Base-by-base conservation (phyloP, 1,139 yeast species). In the Candida tropicalis region DNA sequence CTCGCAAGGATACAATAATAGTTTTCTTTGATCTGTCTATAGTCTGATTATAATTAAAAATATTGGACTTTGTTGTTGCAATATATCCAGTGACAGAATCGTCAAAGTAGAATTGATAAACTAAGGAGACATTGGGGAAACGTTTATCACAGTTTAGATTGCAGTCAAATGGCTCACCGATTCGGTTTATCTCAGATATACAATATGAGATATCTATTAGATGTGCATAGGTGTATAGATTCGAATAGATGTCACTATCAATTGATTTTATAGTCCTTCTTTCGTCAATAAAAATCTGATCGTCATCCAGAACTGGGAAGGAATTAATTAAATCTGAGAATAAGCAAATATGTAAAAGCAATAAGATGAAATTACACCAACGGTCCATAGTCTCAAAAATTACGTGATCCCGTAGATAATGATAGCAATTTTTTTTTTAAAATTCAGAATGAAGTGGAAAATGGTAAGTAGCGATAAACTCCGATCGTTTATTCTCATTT, bases 161-260 rank as follows among this genome's bases (percentile, higher is more conserved):
- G 52, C 82, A 77, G n/a, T 59, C 49, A 48, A 77, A 77, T 0
- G 82, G 82, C 22, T 58, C 55, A 2, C 59, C 54, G 6, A 77
- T 67, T 5, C 56, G 55, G 3, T 65, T 56, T 1, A 65, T 47
- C 2, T 63, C 57, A 2, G 77, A 70, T 1, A 77, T 65, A 49
- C 82, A 77, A 49, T 77, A 77, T 9, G 80, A 62, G 17, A 75
- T 73, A 46, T 76, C 81, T 35, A 73, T 71, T 34, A 76, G 57
- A 52, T 74, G 79, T 2, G 81, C 78, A 51, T 70, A 69, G 4
- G 70, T 67, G 54, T 56, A 66, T 44, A 71, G 56, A 39, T 64
- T 60, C 22, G 55, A 42, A 42, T 63, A 67, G 15, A 67, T 54
- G 6, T 54, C 58, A 1, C 40, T 33, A 41, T 66, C 66, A 4